A percentile compares a stretch with the other conserved stretches of the same genome.
Conservation (phyloP, 257 asterid genomes). For the Cynanchum wilfordii region DNA sequence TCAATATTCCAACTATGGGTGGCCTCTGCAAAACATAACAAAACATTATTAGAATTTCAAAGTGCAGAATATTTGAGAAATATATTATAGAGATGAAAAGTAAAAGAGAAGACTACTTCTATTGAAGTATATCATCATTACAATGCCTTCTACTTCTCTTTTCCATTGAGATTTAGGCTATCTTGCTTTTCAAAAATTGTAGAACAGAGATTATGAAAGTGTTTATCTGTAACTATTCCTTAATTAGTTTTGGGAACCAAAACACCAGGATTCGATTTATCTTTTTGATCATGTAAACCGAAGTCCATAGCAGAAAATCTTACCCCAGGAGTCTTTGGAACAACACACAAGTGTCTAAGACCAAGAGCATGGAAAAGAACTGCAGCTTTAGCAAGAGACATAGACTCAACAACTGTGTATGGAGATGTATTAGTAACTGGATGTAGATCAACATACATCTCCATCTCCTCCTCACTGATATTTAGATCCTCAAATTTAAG, state of each 20-base stretch:
- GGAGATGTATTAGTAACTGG: constrained; percentile 90
- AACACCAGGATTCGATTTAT: background rate
- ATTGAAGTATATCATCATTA: background rate
- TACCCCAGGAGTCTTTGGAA: constrained; percentile 82
- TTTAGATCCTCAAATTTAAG: constrained; percentile 70
- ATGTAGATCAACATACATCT: constrained; percentile 89
- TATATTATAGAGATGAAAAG: background rate
- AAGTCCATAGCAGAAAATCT: constrained; percentile 14
- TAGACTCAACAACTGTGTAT: constrained; percentile 82
- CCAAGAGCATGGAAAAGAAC: constrained; percentile 79
- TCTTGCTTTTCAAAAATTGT: background rate
- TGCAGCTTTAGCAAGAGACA: constrained; percentile 98
- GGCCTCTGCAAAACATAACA: constrained; percentile 23
- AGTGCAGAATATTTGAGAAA: background rate
- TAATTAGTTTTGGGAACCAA: background rate
- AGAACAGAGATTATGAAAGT: background rate
- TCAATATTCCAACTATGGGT: constrained; percentile 26
- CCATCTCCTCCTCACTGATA: constrained; percentile 72
- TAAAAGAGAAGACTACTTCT: background rate
- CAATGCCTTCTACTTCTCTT: background rate
- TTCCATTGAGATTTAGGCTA: background rate
- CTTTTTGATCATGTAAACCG: background rate
- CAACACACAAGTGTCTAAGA: constrained; percentile 84
- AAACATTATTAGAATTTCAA: constrained; percentile 5
- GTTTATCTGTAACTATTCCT: background rate